Evolutionary conservation across 2,329 filamentous ascomycete genomes (phyloP).

Genomic region (Chaetomium strumarium): DNA sequence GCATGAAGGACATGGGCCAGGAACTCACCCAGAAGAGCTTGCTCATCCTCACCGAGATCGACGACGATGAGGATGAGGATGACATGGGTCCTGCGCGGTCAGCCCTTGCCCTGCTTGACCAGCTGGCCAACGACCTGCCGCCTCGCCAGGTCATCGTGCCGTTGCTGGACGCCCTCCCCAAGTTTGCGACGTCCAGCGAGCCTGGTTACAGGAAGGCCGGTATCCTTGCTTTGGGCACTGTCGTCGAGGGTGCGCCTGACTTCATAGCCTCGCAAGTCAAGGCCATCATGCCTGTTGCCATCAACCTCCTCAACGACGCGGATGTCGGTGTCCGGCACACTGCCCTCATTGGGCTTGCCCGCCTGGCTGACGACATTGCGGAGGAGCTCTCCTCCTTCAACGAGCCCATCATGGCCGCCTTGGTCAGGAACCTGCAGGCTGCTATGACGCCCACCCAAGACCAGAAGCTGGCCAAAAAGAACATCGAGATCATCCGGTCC

Average conservation of each 20-base stretch:
- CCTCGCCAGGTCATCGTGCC: slow-evolving; percentile 93
- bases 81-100: slow-evolving; percentile 80
- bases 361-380: slow-evolving; percentile 86
- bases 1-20: slow-evolving; percentile 74
- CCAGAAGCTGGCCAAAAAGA: slow-evolving; percentile 62
- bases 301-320: slow-evolving; percentile 77
- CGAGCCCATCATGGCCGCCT: slow-evolving; percentile 71
- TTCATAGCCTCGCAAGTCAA: slow-evolving; percentile 92
- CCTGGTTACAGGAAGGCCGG: slow-evolving; percentile 81
- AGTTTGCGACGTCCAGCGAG: slow-evolving; percentile 69
- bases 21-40: slow-evolving; percentile 83
- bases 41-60: slow-evolving; percentile 84
- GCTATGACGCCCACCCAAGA: slow-evolving; percentile 63
- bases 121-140: slow-evolving; percentile 80
- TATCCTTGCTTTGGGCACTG: slow-evolving; percentile 87
- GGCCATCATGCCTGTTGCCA: slow-evolving; percentile 76
- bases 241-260: slow-evolving; percentile 92
- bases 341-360: slow-evolving; percentile 78
- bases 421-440: slow-evolving; percentile 84
- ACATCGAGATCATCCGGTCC: slow-evolving; percentile 78
- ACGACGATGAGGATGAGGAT: slow-evolving; percentile 72
- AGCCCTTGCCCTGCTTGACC: slow-evolving; percentile 81
- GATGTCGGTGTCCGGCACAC: slow-evolving; percentile 80
- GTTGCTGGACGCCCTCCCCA: slow-evolving; percentile 76
- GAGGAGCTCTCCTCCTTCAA: slow-evolving; percentile 87